Percentiles rank a stretch among this genome's conserved stretches.
Conservation (phyloP, 2,329 filamentous ascomycete genomes). For the Ophiostoma australiae region DNA sequence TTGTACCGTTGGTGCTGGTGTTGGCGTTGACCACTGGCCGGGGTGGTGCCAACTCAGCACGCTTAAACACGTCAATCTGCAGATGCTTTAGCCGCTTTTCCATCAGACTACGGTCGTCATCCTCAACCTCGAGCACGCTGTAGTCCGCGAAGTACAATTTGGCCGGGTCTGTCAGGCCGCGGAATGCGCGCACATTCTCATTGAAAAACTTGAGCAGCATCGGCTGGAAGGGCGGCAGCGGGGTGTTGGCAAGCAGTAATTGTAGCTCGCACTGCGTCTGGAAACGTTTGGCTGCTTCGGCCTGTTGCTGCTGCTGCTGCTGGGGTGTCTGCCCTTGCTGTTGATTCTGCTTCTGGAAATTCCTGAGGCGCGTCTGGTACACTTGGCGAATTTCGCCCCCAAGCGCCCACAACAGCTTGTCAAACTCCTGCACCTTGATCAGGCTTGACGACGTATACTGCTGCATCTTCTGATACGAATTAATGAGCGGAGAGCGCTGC, state of each 20-base stretch:
- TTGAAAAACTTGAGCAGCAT: conserved; percentile 64
- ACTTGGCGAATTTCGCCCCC: conserved; percentile 47
- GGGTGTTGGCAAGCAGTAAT: conserved; percentile 47
- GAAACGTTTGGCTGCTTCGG: conserved; percentile 42
- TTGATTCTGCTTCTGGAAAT: conserved; percentile 38
- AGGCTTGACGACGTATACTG: conserved; percentile 47
- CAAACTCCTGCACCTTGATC: conserved; percentile 57
- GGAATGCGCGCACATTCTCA: conserved; percentile 54
- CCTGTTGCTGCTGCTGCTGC: conserved; percentile 31
- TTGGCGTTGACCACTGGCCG: neutral
- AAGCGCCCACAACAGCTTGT: conserved; percentile 53
- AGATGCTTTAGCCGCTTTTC: conserved; percentile 36
- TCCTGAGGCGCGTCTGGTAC: conserved; percentile 41
- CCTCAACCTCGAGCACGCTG: conserved; percentile 60
- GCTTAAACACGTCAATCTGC: conserved; percentile 55
- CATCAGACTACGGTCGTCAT: conserved; percentile 48
- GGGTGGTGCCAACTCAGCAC: conserved; percentile 44
- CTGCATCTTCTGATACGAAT: conserved; percentile 53
- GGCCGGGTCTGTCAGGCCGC: conserved; percentile 57
- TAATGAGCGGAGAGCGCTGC: conserved; percentile 44
- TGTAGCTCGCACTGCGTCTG: conserved; percentile 49
- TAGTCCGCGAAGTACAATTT: conserved; percentile 70
- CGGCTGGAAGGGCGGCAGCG: conserved; percentile 45
- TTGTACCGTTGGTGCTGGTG: neutral
- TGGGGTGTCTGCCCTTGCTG: conserved; percentile 15